A percentile compares a stretch with the other conserved stretches of the same genome.
Evolutionary conservation across 176 grass and related monocot genomes (phyloP).

Genomic region (barley (Hordeum vulgare)): MorexV3_pseudomolecules_assembly NC_058521.1:204752364-204752863

Average conservation of each 20-base stretch:
- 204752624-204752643: background rate
- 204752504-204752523: slow-evolving; percentile 80
- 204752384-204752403: slow-evolving; percentile 37
- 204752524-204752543: slow-evolving; percentile 76
- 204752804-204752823: slow-evolving; percentile 65
- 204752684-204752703: slow-evolving; percentile 64
- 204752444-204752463: slow-evolving; percentile 9
- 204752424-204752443: background rate
- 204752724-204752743: slow-evolving; percentile 75
- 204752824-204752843: slow-evolving; percentile 84
- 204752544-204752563: slow-evolving; percentile 93
- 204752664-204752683: slow-evolving; percentile 60
- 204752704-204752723: slow-evolving; percentile 67
- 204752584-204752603: slow-evolving; percentile 25
- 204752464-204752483: slow-evolving; percentile 94
- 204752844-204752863: slow-evolving; percentile 77
- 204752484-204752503: slow-evolving; percentile 83
- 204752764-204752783: slow-evolving; percentile 60
- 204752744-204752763: slow-evolving; percentile 71
- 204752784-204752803: slow-evolving; percentile 72
- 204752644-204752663: slow-evolving; percentile 3
- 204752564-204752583: slow-evolving; percentile 68
- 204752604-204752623: background rate
- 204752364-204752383: slow-evolving; percentile 96
- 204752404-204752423: slow-evolving; percentile 2